Evolutionary conservation across 2,329 filamentous ascomycete species (phyloP), one percentile per base, ranked within the genome.

Genomic region (Neocatenulostroma microsporum): DNA sequence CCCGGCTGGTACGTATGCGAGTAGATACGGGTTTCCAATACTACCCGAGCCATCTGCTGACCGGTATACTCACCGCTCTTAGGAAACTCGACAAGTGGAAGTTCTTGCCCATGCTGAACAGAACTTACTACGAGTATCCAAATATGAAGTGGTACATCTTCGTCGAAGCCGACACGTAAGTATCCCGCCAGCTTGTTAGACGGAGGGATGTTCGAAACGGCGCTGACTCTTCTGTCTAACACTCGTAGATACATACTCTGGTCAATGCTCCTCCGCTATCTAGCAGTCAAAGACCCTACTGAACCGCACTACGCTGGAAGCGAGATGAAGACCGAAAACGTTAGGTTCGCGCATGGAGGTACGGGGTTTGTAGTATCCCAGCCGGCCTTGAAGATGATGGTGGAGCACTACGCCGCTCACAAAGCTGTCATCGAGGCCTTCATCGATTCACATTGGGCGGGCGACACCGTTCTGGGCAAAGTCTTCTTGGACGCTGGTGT

Each of bases 51-150:
- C n/a, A n/a, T n/a, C n/a, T n/a, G n/a, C n/a, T n/a, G n/a, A n/a
- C n/a, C n/a, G n/a, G n/a, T n/a, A n/a, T n/a, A n/a, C n/a, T n/a
- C n/a, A n/a, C n/a, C n/a, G n/a, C n/a, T n/a, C n/a, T n/a, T n/a
- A n/a, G n/a, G n/a, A n/a, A n/a, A n/a, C 58, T 73, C 24, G 70
- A 74, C 55, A 69, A 68, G 46, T 74, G 65, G 59, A 74, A 74
- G 47, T 73, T 74, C 39, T 50, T 74, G 20, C 68, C 71, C 18
- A 71, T 72, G 62, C 58, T 73, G 4, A 67, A 72, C 41, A 57
- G 61, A 14, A 68, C 70, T 2, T 67, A 68, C 56, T 46, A 56
- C 17, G 53, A 58, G 39, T 67, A 64, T 25, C 70, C 70, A 1
- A 54, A 62, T 19, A 63, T 61, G 37, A 61, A 67, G 32, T 73